Evolutionary conservation across 768 basidiomycete genomes (phyloP).

Genomic region (Pseudohyphozyma bogoriensis): DNA sequence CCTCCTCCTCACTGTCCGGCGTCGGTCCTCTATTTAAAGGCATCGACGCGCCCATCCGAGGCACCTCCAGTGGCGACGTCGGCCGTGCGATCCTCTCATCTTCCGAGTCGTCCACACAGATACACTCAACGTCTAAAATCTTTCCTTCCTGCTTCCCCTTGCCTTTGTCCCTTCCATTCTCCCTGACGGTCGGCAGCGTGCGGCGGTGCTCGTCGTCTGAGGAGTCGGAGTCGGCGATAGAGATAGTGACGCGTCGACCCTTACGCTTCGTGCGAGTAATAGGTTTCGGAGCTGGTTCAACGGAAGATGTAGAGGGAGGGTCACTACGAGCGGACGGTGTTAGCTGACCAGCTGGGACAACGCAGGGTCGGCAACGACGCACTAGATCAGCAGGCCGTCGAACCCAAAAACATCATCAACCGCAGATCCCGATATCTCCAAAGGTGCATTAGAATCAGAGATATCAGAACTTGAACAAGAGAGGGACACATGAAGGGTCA

Average conservation of each 20-base stretch:
- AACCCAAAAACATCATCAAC: neutral
- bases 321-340: neutral
- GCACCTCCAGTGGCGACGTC: neutral
- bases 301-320: neutral
- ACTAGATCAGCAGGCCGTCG: neutral
- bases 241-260: neutral
- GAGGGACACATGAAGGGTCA: too few species aligned
- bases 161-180: too few species aligned
- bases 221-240: neutral
- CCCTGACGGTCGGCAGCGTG: too few species aligned
- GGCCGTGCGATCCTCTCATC: neutral
- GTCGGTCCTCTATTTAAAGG: too few species aligned
- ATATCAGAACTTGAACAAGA: too few species aligned
- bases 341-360: neutral
- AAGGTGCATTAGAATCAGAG: neutral
- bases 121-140: neutral
- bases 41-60: neutral
- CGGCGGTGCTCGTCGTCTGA: neutral
- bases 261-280: neutral
- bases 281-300: neutral
- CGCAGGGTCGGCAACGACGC: neutral
- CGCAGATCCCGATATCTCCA: neutral
- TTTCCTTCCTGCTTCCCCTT: too few species aligned
- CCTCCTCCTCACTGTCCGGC: conserved; percentile 10
- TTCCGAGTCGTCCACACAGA: conserved; percentile 2